These are phyloP conservation scores for Trichocomaceae sp. DNA, from an alignment of 2,329 filamentous ascomycete species.

Conservation along the genomic window DNA sequence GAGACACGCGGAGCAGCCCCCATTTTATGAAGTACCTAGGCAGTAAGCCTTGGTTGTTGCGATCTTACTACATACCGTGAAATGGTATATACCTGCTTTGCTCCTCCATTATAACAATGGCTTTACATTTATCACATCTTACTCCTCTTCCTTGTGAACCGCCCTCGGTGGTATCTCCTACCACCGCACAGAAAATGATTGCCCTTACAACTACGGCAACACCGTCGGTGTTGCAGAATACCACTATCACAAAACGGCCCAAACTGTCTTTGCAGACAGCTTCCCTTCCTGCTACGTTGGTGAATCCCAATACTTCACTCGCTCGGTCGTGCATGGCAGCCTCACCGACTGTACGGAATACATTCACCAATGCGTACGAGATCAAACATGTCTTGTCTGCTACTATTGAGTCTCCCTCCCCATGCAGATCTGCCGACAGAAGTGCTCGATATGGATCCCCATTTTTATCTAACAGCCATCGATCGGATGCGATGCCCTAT, in stretches of 20 bases:
- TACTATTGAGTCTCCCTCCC: conserved; percentile 28
- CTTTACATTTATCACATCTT: conserved; percentile 13
- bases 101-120: conserved; percentile 11
- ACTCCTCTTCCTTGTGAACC: conserved; percentile 8
- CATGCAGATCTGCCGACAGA: conserved; percentile 22
- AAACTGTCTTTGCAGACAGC: conserved; percentile 57
- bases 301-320: conserved; percentile 29
- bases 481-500: conserved; percentile 25
- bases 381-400: conserved; percentile 38
- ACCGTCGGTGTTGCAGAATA: conserved; percentile 13
- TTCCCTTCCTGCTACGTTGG: conserved; percentile 45
- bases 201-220: conserved; percentile 11
- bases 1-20: conserved; percentile 2
- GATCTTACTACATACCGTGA: not conserved
- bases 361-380: conserved; percentile 53
- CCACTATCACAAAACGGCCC: conserved; percentile 38
- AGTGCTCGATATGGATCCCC: conserved; percentile 27
- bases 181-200: conserved; percentile 13
- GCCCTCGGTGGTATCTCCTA: conserved; percentile 13
- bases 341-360: conserved; percentile 57
- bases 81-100: not conserved
- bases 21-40: conserved; percentile 3
- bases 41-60: conserved; percentile 8
- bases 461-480: conserved; percentile 17
- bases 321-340: conserved; percentile 30